Evolutionary conservation across 805 yeast genomes (phyloP).

Genomic region (Zygosaccharomyces lentus): DNA sequence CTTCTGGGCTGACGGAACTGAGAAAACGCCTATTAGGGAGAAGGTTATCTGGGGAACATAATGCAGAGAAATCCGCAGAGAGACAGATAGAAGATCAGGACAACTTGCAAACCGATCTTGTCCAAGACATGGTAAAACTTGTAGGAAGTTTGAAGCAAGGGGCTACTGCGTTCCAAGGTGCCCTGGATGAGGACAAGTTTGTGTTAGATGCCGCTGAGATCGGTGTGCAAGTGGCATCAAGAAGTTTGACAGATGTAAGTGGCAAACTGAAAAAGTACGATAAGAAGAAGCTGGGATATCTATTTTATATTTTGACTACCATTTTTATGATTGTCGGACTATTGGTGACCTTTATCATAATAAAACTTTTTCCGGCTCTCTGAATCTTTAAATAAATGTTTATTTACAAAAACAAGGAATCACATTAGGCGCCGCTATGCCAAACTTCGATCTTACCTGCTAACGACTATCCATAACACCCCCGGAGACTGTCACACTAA

Average conservation of each 20-base stretch:
- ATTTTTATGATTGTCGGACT: conserved; percentile 31
- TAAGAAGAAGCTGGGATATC: conserved; percentile 29
- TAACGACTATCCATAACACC: conserved; percentile 4
- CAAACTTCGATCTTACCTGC: conserved; percentile 1
- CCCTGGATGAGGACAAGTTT: conserved; percentile 38
- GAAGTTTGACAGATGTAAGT: conserved; percentile 32
- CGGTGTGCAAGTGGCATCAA: conserved; percentile 39
- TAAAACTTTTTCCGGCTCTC: conserved; percentile 40
- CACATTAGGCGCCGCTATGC: background rate
- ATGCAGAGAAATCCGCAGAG: conserved; percentile 25
- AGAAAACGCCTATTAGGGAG: conserved; percentile 33
- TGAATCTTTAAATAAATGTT: conserved; percentile 10
- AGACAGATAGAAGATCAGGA: conserved; percentile 38
- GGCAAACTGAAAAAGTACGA: conserved; percentile 33
- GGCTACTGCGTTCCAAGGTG: conserved; percentile 40
- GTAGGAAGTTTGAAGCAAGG: conserved; percentile 38
- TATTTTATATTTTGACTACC: conserved; percentile 28
- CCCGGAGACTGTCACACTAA: conserved; percentile 4
- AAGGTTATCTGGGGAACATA: conserved; percentile 4
- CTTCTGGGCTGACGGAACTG: conserved; percentile 33
- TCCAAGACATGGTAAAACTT: conserved; percentile 39
- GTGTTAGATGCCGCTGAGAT: conserved; percentile 41
- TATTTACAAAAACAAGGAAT: background rate
- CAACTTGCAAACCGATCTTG: conserved; percentile 36
- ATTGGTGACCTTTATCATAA: conserved; percentile 35